Evolutionary conservation across 305 asterid species (phyloP), one percentile per base, ranked within the genome.

Genomic region (Fraxinus dipetala): DNA sequence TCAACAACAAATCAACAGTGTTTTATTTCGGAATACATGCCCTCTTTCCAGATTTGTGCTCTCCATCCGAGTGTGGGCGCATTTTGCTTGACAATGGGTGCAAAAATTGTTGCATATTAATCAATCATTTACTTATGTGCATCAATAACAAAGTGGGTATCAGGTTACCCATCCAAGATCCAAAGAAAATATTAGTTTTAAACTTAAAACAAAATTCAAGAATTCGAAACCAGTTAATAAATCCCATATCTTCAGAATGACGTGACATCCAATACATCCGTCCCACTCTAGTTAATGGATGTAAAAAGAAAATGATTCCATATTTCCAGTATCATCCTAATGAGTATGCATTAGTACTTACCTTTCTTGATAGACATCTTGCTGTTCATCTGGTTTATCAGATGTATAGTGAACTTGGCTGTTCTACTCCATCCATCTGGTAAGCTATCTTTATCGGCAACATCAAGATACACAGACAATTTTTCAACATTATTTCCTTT

Each of bases 371-470:
- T 78, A 40, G 94, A 84, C 78, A 82, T 85, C 87, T 88, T 89
- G 88, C 43, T 76, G 79, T 91, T 81, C 14, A 81, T 86, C 83
- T 91, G 93, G 86, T 91, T 89, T 28, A 85, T 87, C 79, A 91
- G 82, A 69, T 88, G 59, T 83, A 91, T 82, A 77, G 88, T 88
- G 88, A 89, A 89, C 77, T 85, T 89, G 32, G 91, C 91, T 54
- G 76, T 80, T 86, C 93, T 89, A 87, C 82, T 87, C 94, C 94
- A 91, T 16, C 92, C 92, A 78, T 86, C 81, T 54, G 91, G 94
- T 84, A 89, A 84, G 82, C 30, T 45, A 5, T 83, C 79, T 51
- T 91, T 77, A 79, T 91, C 83, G 6, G 85, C 83, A 38, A 83
- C 85, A 56, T 83, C 83, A 63, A 83, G 79, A 61, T 78, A 78